Evolutionary conservation across 495 filamentous ascomycete genomes (phyloP).

Genomic region (Evansstolkia leycettana): DNA sequence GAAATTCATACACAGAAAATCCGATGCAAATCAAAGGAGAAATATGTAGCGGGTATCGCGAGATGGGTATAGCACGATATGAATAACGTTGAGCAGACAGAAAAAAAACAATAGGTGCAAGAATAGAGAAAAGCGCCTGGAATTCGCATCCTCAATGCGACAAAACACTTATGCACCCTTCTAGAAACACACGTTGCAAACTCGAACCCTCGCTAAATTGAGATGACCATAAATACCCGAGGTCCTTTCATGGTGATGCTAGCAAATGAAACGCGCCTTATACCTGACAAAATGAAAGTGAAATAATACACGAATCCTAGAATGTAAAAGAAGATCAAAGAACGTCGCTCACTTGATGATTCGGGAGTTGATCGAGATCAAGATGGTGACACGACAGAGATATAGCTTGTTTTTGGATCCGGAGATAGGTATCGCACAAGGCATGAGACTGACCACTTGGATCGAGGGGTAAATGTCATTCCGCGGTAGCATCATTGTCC

Average conservation of each 20-base stretch:
- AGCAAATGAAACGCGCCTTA: neutral
- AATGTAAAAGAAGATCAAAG: too few relatives aligned
- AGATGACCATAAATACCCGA: neutral
- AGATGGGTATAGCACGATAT: slow-evolving; percentile 8
- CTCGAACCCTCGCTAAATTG: neutral
- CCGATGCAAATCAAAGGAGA: slow-evolving; percentile 4
- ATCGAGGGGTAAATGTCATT: too few relatives aligned
- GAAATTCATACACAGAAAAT: slow-evolving; percentile 4
- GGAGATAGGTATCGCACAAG: too few relatives aligned
- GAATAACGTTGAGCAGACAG: slow-evolving; percentile 1
- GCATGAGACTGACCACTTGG: too few relatives aligned
- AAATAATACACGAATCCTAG: too few relatives aligned
- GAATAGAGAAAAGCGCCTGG: slow-evolving; percentile 7
- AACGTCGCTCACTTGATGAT: too few relatives aligned
- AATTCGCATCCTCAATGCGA: slow-evolving; percentile 5
- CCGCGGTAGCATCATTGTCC: too few relatives aligned
- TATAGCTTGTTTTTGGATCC: too few relatives aligned
- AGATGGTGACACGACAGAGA: too few relatives aligned
- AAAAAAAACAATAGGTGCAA: slow-evolving; percentile 5
- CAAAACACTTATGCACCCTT: slow-evolving; percentile 6
- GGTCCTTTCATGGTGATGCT: neutral
- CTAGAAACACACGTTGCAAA: neutral
- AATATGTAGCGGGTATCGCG: slow-evolving; percentile 18
- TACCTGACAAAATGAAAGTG: neutral
- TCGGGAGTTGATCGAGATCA: too few relatives aligned